Evolutionary conservation across 2,329 filamentous ascomycete genomes (phyloP), one percentile per base, ranked within the genome.

Genomic region (Colletotrichum coccodes): DNA sequence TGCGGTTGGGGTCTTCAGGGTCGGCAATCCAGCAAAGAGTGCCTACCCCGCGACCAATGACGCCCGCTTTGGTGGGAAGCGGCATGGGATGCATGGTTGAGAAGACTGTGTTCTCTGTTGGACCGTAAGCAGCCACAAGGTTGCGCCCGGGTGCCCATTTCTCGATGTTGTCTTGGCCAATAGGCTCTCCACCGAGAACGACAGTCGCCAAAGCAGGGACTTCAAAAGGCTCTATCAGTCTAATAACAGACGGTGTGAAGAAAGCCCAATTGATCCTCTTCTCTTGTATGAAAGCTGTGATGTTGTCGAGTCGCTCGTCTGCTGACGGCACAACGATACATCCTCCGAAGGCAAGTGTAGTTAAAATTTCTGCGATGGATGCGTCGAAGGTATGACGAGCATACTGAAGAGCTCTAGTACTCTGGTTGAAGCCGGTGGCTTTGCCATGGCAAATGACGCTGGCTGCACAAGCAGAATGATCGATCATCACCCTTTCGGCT

Each of bases 291-390:
- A 82, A 82, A 3, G 81, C 83, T 1, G 81, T 76, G 6, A 90
- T 78, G 66, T 88, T 82, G 65, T 85, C 81, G 47, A 85, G 73
- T n/a, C 85, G 78, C 63, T 88, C 84, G 9, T 82, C 75, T 1
- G 84, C 78, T 11, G 84, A 83, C 0, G 89, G 88, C 1, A 91
- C 80, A 63, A 88, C 90, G 9, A 91, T 80, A 62, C 86, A 89
- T 0, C 86, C 89, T n/a, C 89, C 89, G 36, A 83, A 78, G 12
- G 85, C 79, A 5, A 91, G 78, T 0, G 86, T 83, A 0, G 83
- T 82, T 14, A 89, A 77, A 0, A 86, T 84, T 69, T 89, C 87
- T n/a, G 62, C 60, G 16, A 68, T 59, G 6, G 60, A 68, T n/a
- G 65, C 65, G 23, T 65, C 65, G 28, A 68, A 68, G 1, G 65